Base-by-base conservation (phyloP, 768 basidiomycete genomes). In the Kwoniella dejecticola region DNA sequence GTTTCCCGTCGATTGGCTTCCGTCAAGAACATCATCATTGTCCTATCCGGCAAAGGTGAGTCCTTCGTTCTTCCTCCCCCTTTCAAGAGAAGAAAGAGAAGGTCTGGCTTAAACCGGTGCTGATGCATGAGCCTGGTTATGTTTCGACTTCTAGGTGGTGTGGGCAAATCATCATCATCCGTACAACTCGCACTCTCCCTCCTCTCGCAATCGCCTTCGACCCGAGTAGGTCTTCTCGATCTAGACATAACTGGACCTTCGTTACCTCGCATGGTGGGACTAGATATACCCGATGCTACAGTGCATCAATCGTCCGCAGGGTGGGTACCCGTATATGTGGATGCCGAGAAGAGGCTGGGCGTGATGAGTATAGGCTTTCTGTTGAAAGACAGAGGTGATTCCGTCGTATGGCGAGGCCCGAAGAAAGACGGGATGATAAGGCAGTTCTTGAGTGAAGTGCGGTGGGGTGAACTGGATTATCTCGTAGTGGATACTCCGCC, bases 341-440 rank as follows among this genome's bases (percentile, higher is more conserved):
- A 99, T 79, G 88, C 87, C 15, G 76, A 83, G 21, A 83, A 83
- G 26, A 81, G 92, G 68, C 77, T 99, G 60, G 88, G 87, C 12
- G 93, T 91, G 78, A 99, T 99, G 96, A 92, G 90, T 74, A 92
- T 98, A 8, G 96, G 92, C 2, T 97, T 98, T 79, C 81, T 99
- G 68, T 79, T 98, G 69, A 90, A 91, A 81, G 88, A 87, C 74
- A 88, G 87, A 74, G 88, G 87, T 21, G 94, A 98, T 75, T 91
- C 90, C 17, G 92, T 99, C 46, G 91, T 99, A 1, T 99, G 96
- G 96, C 82, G 96, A 72, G 96, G 96, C 0, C 96, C 96, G 48
- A 98, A 98, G 82, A 98, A 98, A 84, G 98, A 98, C 69, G 96
- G 95, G 0, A 84, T 99, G 56, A 98, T 99, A 79, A 87, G 92